Conservation (phyloP, 805 yeast genomes). For the Starmerella scarabaei region DNA sequence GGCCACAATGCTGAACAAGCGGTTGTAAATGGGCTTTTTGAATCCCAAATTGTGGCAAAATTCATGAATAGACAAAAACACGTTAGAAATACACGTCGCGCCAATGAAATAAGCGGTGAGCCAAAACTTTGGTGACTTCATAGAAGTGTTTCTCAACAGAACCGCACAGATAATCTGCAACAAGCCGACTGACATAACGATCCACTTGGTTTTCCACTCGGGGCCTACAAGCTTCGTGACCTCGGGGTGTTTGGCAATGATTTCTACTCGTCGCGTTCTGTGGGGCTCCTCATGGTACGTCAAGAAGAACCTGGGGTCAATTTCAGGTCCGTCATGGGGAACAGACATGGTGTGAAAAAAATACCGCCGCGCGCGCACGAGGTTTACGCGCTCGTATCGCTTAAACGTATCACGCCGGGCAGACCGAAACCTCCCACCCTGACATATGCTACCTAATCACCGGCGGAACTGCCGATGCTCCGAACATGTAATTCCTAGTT, state of each 20-base stretch:
- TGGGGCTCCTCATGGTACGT: slow-evolving; percentile 76
- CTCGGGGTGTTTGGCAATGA: slow-evolving; percentile 64
- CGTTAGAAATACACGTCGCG: slow-evolving; percentile 73
- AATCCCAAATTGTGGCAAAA: slow-evolving; percentile 74
- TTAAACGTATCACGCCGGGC: no score
- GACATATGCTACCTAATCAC: no score
- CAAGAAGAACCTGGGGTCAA: slow-evolving; percentile 48
- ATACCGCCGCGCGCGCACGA: no score
- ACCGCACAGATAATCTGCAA: slow-evolving; percentile 59
- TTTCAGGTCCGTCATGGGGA: background rate
- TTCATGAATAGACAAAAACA: slow-evolving; percentile 81
- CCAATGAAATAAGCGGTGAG: slow-evolving; percentile 64
- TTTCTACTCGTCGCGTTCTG: slow-evolving; percentile 54
- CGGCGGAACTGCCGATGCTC: no score
- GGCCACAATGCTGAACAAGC: slow-evolving; percentile 60
- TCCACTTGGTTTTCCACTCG: slow-evolving; percentile 75
- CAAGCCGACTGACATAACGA: slow-evolving; percentile 49
- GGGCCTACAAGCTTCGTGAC: slow-evolving; percentile 70
- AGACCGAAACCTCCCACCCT: no score
- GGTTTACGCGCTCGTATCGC: no score
- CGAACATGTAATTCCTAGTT: no score
- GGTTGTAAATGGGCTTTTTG: slow-evolving; percentile 63
- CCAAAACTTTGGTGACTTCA: slow-evolving; percentile 43
- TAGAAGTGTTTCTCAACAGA: slow-evolving; percentile 41
- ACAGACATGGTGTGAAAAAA: background rate